Evolutionary conservation across 192 early-diverging fungal species (phyloP), one percentile per base, ranked within the genome.

Genomic region (Gryganskiella cystojenkinii): DNA sequence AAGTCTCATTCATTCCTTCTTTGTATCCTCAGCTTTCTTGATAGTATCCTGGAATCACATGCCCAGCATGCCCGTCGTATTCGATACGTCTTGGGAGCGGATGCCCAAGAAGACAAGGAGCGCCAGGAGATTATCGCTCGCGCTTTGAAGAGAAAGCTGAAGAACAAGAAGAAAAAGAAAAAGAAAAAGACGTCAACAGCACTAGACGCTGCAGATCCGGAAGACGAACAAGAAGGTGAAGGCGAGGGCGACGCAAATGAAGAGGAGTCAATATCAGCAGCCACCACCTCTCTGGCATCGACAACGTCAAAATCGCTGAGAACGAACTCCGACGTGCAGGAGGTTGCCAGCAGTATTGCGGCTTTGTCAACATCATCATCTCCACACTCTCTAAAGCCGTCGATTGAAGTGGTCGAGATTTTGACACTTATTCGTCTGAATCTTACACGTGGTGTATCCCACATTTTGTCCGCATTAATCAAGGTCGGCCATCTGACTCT

Each of bases 111-210:
- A 63, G 27, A 2, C 13, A 57, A 56, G 7, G n/a, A 61, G 19
- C 20, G 43, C 49, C 17, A 15, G 35, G 35, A 49, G 11, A 35
- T 42, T 14, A 24, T 3, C 42, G 25, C 37, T 25, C 5, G 7
- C 31, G 59, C 31, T 19, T 42, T 22, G 17, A 47, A 13, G 37
- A 31, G 24, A 20, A 44, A 57, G 20, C 47, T 42, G 4, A 64
- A 68, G 45, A 73, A 73, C 31, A 72, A 68, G 19, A 72, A 81
- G 52, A 69, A 81, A 69, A 81, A 69, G 54, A 72, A 80, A 45
- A 62, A 52, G 19, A 8, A 46, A 4, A 22, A 22, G 20, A 28
- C 50, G 2, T 7, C 42, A 24, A 43, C 57, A 1, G 15, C 53
- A 8, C 20, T 35, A 6, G 6, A 15, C 44, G 10, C 35, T 7